Evolutionary conservation across 108 stramenopile genomes (phyloP).

Genomic region (Epithemia pelagica): DNA sequence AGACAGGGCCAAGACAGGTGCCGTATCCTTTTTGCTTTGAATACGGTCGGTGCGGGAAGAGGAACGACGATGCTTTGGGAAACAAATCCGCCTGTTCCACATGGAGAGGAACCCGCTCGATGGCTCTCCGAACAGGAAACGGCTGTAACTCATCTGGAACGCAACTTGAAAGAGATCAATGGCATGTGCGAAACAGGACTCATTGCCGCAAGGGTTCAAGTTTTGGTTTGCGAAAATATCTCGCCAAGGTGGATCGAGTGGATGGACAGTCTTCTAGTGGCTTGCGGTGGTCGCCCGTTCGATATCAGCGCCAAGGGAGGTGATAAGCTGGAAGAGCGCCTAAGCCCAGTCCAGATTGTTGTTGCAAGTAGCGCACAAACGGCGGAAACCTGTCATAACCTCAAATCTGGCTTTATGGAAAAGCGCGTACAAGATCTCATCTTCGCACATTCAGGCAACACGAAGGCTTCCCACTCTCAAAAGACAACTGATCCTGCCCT

Average conservation of each 20-base stretch:
- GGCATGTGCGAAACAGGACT: conserved; percentile 78
- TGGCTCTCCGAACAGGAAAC: conserved; percentile 85
- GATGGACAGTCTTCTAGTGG: conserved; percentile 69
- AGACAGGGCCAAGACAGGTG: conserved; percentile 50
- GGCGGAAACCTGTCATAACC: conserved; percentile 79
- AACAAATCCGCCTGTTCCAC: conserved; percentile 50
- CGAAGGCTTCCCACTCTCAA: conserved; percentile 23
- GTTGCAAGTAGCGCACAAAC: conserved; percentile 68
- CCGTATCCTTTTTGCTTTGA: conserved; percentile 75
- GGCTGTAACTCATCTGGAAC: conserved; percentile 70
- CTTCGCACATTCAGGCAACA: conserved; percentile 53
- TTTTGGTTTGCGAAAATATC: conserved; percentile 83
- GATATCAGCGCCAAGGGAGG: conserved; percentile 13
- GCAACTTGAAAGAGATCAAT: conserved; percentile 79
- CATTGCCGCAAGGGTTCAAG: conserved; percentile 75
- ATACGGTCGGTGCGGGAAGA: conserved; percentile 77
- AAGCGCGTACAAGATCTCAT: conserved; percentile 74
- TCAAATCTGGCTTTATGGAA: conserved; percentile 86
- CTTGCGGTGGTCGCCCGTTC: conserved; percentile 69
- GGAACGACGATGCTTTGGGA: conserved; percentile 84
- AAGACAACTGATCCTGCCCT: conserved; percentile 81
- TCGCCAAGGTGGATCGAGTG: conserved; percentile 79
- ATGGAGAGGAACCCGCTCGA: conserved; percentile 53
- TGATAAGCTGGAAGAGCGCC: conserved; percentile 63
- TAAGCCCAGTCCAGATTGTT: conserved; percentile 81